Base-by-base conservation (phyloP, 345 rosid genomes). In the Melastoma malabathricum region DNA sequence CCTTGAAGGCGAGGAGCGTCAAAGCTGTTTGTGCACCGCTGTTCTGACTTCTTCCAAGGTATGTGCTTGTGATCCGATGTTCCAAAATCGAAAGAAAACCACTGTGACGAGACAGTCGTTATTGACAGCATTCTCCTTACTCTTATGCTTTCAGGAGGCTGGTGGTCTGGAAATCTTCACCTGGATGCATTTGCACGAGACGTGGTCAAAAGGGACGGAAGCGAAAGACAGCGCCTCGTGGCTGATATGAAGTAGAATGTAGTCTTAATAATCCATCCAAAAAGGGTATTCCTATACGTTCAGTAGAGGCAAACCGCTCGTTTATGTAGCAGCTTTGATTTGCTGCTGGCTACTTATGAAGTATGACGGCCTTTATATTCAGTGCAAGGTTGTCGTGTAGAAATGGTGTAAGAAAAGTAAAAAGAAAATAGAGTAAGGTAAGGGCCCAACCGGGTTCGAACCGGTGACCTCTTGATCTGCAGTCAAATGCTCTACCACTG, bases 401-500 rank as follows among this genome's bases (percentile, higher is more conserved):
- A 31, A 31, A 31, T 9, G 38, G 1, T 5, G 38, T 31, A 31
- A 31, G 10, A 31, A 31, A 7, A 7, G 38, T 13, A 6, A 2
- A 25, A n/a, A 50, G 4, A 1, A 19, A 4, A 0, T 0, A 29
- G 0, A 0, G 2, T 1, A 1, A 2, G 0, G 8, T 3, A 2
- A 69, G 69, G 73, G 73, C 69, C 62, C 70, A 69, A 57, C 74
- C 66, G 69, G 66, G 70, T 22, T 69, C 64, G 61, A 61, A 70
- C 70, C 61, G 64, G 70, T 75, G 86, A 78, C 80, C 88, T 78
- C 71, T 78, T 71, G 80, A 82, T 74, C 87, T 76, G 78, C 81
- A 83, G 82, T 78, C 84, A 75, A 78, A 67, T 80, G 82, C 86
- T 83, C 89, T 76, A 86, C 89, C 82, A 78, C 89, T 76, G 82